A percentile compares a stretch with the other conserved stretches of the same genome.
phyloP scores from a whole-genome alignment of 768 basidiomycete species.

The Podaxis mareebaensis region DNA sequence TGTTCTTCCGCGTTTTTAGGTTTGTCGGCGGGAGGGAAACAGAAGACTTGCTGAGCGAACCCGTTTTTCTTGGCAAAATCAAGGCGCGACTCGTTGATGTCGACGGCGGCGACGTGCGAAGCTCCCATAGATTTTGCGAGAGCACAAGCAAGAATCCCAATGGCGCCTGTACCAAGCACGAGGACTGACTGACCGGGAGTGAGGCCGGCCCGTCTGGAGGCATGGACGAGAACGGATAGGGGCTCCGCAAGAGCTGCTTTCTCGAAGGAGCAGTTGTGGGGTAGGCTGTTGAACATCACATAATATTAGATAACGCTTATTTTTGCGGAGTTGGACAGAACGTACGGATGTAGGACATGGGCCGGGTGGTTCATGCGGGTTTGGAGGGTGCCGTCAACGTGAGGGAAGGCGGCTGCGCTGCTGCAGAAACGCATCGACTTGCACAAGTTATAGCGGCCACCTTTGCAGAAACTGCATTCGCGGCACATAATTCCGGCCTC shows the following conservation, averaged over 20 bases:
- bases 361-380: constrained; percentile 87
- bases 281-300: constrained; percentile 49
- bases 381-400: constrained; percentile 91
- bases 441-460: constrained; percentile 93
- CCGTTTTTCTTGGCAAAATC: constrained; percentile 75
- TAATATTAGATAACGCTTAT: constrained; percentile 12
- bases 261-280: constrained; percentile 74
- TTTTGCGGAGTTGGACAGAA: constrained; percentile 21
- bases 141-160: constrained; percentile 87
- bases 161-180: constrained; percentile 91
- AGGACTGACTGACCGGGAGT: constrained; percentile 68
- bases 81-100: constrained; percentile 83
- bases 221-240: constrained; percentile 84
- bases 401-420: constrained; percentile 89
- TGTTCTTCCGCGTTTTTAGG: constrained; percentile 57
- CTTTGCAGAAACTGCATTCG: constrained; percentile 64
- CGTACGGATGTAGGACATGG: constrained; percentile 84
- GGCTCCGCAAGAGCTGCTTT: constrained; percentile 91
- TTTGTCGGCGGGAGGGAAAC: constrained; percentile 45
- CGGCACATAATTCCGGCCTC: constrained; percentile 92
- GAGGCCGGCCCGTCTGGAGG: constrained; percentile 45
- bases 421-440: constrained; percentile 86
- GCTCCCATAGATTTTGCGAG: constrained; percentile 76
- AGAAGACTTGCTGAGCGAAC: constrained; percentile 75
- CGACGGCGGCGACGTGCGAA: constrained; percentile 69